These are phyloP conservation scores for Pelargonium cotyledonis DNA, from an alignment of 441 rosid species.

Conservation along the genomic window DNA sequence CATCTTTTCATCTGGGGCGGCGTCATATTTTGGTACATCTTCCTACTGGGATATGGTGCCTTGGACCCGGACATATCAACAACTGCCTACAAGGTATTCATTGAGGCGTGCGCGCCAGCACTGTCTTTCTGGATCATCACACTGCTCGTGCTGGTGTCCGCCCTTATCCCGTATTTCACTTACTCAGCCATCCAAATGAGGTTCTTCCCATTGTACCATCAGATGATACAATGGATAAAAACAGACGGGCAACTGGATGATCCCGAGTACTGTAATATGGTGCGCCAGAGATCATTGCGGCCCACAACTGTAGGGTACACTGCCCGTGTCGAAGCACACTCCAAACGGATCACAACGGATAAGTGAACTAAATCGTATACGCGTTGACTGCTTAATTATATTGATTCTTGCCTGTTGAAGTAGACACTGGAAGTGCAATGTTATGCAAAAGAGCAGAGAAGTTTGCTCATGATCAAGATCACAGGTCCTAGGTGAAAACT, in stretches of 20 bases:
- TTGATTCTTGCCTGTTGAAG: no score
- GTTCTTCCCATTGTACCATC: conserved; percentile 80
- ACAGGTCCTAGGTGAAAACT: no score
- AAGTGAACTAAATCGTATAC: no score
- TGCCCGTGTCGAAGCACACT: conserved; percentile 44
- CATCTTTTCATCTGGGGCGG: conserved; percentile 93
- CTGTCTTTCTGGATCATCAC: conserved; percentile 71
- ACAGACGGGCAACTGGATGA: conserved; percentile 67
- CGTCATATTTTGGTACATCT: conserved; percentile 63
- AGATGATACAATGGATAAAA: conserved; percentile 85
- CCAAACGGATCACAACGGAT: not conserved
- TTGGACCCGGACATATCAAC: conserved; percentile 35
- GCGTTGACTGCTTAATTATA: not conserved
- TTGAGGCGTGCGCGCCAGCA: conserved; percentile 82
- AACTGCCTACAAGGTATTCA: conserved; percentile 73
- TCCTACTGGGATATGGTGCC: conserved; percentile 82
- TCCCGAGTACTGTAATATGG: conserved; percentile 67
- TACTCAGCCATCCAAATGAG: conserved; percentile 67
- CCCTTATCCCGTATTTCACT: conserved; percentile 67
- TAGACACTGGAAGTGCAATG: no score
- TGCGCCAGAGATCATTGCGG: conserved; percentile 68
- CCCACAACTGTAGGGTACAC: conserved; percentile 72
- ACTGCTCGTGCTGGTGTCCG: conserved; percentile 42
- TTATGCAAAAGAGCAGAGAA: no score
- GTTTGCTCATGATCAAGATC: no score